A percentile compares a stretch with the other conserved stretches of the same genome.
Conservation (phyloP, 2,329 filamentous ascomycete species). For the Ceratocystis destructans region DNA sequence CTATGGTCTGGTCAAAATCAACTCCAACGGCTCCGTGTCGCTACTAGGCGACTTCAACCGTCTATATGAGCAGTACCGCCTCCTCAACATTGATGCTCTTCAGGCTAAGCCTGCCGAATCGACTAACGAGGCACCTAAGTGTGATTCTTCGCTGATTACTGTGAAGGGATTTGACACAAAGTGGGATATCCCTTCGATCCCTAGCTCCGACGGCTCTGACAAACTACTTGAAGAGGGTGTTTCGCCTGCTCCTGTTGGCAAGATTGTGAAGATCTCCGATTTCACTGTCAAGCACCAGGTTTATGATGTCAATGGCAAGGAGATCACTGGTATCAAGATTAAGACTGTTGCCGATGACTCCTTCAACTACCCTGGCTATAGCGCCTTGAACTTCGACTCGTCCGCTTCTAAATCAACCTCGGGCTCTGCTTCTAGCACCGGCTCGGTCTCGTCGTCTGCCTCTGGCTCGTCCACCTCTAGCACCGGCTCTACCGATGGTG, state of each 20-base stretch:
- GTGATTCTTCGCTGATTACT: conserved; percentile 52
- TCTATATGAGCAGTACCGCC: conserved; percentile 60
- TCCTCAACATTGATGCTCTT: conserved; percentile 57
- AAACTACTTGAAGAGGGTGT: conserved; percentile 67
- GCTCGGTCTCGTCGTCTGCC: conserved; percentile 7
- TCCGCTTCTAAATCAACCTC: conserved; percentile 13
- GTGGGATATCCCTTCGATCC: conserved; percentile 61
- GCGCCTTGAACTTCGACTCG: conserved; percentile 24
- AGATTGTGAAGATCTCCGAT: conserved; percentile 53
- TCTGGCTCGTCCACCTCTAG: background rate
- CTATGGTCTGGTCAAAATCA: conserved; percentile 51
- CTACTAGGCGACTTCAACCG: conserved; percentile 56
- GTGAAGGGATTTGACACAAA: conserved; percentile 56
- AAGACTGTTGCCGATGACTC: conserved; percentile 32
- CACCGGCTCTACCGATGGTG: conserved; percentile 3
- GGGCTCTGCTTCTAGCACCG: conserved; percentile 9
- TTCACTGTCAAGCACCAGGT: conserved; percentile 41
- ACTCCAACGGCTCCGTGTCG: conserved; percentile 41
- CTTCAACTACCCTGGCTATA: conserved; percentile 35
- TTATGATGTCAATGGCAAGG: conserved; percentile 30
- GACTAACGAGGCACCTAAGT: conserved; percentile 43
- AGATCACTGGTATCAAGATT: conserved; percentile 35
- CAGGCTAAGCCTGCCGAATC: conserved; percentile 43
- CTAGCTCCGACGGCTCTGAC: conserved; percentile 44
- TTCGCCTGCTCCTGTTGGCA: conserved; percentile 46